phyloP scores from a whole-genome alignment of 1,139 yeast species.

The Geotrichum aggregatum region DNA sequence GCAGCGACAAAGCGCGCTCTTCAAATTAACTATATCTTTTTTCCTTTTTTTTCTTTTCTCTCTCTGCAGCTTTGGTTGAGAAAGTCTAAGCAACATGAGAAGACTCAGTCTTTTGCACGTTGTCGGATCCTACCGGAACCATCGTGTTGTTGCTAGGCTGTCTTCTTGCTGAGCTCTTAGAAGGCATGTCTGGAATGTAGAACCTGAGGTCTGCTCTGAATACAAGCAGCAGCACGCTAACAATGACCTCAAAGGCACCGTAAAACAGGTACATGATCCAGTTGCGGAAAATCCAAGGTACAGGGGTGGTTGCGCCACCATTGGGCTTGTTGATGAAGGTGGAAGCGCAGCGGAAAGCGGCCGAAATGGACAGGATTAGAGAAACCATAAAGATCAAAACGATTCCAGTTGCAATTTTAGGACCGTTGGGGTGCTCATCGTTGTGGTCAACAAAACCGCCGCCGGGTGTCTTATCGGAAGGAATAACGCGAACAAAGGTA shows the following conservation, averaged over 20 bases:
- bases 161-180: background rate
- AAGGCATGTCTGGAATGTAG: slow-evolving; percentile 61
- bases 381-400: slow-evolving; percentile 51
- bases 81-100: slow-evolving; percentile 9
- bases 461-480: slow-evolving; percentile 41
- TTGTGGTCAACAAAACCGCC: slow-evolving; percentile 37
- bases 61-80: too few relatives aligned
- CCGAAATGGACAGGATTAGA: slow-evolving; percentile 51
- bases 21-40: background rate
- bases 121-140: slow-evolving; percentile 5
- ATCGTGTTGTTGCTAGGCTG: slow-evolving; percentile 1
- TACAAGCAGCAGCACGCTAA: slow-evolving; percentile 52
- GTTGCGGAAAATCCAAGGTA: slow-evolving; percentile 48
- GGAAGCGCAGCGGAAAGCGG: slow-evolving; percentile 56
- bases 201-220: slow-evolving; percentile 71
- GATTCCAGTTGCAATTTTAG: slow-evolving; percentile 45
- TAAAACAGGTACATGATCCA: slow-evolving; percentile 63
- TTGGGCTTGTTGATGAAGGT: slow-evolving; percentile 43
- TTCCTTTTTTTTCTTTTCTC: background rate
- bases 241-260: slow-evolving; percentile 59
- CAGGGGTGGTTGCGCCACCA: slow-evolving; percentile 32
- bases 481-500: slow-evolving; percentile 44
- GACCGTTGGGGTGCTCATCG: slow-evolving; percentile 41
- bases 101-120: slow-evolving; percentile 9
- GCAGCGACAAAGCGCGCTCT: background rate